phyloP scores from a whole-genome alignment of 768 basidiomycete genomes.

The Boletus edulis region DNA sequence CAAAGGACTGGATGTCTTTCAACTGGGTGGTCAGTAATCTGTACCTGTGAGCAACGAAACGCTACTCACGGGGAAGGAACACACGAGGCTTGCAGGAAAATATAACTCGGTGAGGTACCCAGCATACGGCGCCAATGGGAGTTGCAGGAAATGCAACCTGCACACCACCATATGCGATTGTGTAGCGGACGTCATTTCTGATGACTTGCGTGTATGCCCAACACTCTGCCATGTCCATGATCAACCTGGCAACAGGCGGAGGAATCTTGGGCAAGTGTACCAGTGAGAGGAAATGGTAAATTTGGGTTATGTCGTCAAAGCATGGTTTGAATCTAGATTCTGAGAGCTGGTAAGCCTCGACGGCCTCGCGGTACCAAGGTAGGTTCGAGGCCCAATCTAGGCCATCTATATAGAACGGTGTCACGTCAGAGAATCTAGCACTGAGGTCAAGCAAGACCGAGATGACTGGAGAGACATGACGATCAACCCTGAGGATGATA shows the following conservation, averaged over 20 bases:
- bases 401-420: neutral
- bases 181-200: neutral
- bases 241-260: neutral
- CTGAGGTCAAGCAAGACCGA: neutral
- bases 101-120: neutral
- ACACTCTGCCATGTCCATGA: neutral
- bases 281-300: neutral
- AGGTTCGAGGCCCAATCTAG: neutral
- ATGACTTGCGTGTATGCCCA: neutral
- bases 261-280: neutral
- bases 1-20: too few species aligned
- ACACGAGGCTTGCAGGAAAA: too few species aligned
- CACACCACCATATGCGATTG: neutral
- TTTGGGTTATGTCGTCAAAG: neutral
- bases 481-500: neutral
- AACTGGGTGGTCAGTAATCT: too few species aligned
- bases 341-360: neutral
- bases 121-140: neutral
- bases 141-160: neutral
- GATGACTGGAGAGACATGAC: neutral
- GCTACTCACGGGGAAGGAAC: too few species aligned
- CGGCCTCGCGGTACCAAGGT: neutral
- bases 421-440: neutral
- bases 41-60: too few species aligned
- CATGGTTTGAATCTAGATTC: neutral